Conservation (phyloP, 768 basidiomycete genomes). For the Leccinum longicurvipes region DNA sequence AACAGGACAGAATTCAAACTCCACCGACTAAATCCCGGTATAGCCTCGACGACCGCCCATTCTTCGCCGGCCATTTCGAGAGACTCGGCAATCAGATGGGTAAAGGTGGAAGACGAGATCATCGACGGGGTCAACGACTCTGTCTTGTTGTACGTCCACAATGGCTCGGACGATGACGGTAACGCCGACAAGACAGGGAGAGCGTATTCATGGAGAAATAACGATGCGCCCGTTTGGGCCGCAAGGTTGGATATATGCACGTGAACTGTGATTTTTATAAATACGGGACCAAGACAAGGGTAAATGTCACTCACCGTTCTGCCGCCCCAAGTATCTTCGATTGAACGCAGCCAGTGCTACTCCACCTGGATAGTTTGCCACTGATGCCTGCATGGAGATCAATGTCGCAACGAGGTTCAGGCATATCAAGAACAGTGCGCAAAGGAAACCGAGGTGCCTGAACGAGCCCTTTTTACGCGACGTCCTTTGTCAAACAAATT, state of each 20-base stretch:
- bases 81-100: slow-evolving; percentile 62
- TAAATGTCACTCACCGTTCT: slow-evolving; percentile 25
- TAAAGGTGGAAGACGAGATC: slow-evolving; percentile 41
- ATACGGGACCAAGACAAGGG: neutral
- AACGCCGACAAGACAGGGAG: slow-evolving; percentile 40
- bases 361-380: slow-evolving; percentile 88
- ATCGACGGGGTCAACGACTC: slow-evolving; percentile 55
- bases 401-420: slow-evolving; percentile 53
- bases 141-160: slow-evolving; percentile 82
- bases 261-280: slow-evolving; percentile 39
- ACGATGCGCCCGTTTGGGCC: slow-evolving; percentile 85
- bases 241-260: slow-evolving; percentile 84
- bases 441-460: slow-evolving; percentile 44
- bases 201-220: slow-evolving; percentile 73
- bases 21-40: slow-evolving; percentile 48
- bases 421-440: slow-evolving; percentile 44
- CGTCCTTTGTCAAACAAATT: slow-evolving; percentile 33
- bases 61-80: slow-evolving; percentile 19
- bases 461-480: slow-evolving; percentile 49
- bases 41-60: slow-evolving; percentile 44
- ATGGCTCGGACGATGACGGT: slow-evolving; percentile 1
- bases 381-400: slow-evolving; percentile 56
- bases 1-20: slow-evolving; percentile 18
- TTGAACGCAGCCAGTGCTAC: slow-evolving; percentile 66
- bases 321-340: slow-evolving; percentile 36